phyloP scores from a whole-genome alignment of 75 land plant genomes.

The Picea glauca region DNA sequence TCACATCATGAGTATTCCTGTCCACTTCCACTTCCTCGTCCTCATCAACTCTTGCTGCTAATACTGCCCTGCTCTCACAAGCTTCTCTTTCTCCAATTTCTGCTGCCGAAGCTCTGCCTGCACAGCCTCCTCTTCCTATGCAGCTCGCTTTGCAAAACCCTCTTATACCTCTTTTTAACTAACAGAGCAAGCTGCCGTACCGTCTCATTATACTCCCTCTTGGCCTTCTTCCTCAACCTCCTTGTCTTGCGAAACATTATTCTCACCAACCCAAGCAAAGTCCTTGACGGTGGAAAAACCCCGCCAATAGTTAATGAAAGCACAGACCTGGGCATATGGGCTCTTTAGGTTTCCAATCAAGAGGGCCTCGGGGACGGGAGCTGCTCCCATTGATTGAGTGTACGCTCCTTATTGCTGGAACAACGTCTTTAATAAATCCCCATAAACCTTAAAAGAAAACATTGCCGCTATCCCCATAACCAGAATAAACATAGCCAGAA shows the following conservation, averaged over 20 bases:
- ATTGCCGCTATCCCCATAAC: too few species aligned
- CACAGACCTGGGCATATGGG: slow-evolving; percentile 55
- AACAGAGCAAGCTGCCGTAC: slow-evolving; percentile 77
- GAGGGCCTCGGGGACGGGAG: too few species aligned
- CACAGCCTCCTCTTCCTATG: slow-evolving; percentile 42
- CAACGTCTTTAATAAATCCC: slow-evolving; percentile 60
- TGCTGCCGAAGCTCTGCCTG: slow-evolving; percentile 49
- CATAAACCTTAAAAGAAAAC: slow-evolving; percentile 50
- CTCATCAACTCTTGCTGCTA: slow-evolving; percentile 54
- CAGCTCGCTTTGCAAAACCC: slow-evolving; percentile 69
- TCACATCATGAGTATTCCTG: slow-evolving; percentile 6
- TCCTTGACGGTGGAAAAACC: slow-evolving; percentile 84
- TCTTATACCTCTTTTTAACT: slow-evolving; percentile 90
- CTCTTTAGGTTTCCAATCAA: too few species aligned
- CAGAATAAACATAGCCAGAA: too few species aligned
- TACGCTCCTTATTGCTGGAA: not conserved
- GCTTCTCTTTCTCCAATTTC: slow-evolving; percentile 5
- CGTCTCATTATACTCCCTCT: slow-evolving; percentile 77
- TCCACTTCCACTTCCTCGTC: slow-evolving; percentile 28
- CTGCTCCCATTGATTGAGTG: too few species aligned
- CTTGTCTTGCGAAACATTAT: slow-evolving; percentile 25
- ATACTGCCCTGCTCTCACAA: slow-evolving; percentile 47
- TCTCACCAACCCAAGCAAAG: slow-evolving; percentile 29
- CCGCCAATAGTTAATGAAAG: slow-evolving; percentile 79
- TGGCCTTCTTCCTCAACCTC: slow-evolving; percentile 21